Evolutionary conservation across 169 alveolate genomes (phyloP).

Genomic region (Plasmodium inui): DNA sequence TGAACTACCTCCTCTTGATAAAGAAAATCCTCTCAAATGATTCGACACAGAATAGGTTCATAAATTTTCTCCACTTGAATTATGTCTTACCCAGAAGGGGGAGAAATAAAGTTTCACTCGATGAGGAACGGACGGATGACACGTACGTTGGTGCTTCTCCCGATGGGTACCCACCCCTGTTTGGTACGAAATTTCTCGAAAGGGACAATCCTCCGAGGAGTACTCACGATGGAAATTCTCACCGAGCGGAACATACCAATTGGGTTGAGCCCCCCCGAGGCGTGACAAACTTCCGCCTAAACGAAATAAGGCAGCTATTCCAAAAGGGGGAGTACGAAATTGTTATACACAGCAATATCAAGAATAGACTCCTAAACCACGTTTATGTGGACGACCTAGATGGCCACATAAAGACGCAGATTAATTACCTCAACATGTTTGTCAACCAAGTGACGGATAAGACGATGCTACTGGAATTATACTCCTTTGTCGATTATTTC

Average conservation of each 20-base stretch:
- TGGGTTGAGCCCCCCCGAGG: not conserved
- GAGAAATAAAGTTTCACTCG: not conserved
- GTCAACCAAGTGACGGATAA: slow-evolving; percentile 16
- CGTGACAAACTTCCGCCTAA: not conserved
- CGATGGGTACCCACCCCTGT: not conserved
- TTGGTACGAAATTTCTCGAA: not conserved
- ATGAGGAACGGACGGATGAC: not conserved
- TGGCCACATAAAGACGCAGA: slow-evolving; percentile 1
- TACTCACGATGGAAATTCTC: not conserved
- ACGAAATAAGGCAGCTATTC: not conserved
- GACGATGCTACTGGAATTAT: not conserved
- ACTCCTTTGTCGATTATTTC: slow-evolving; percentile 27
- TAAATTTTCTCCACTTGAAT: slow-evolving; percentile 10
- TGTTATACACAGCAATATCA: slow-evolving; percentile 46
- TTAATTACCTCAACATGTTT: slow-evolving; percentile 58
- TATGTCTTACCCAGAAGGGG: not conserved
- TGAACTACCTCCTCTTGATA: slow-evolving; percentile 52
- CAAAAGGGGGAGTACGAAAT: slow-evolving; percentile 23
- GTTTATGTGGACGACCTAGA: slow-evolving; percentile 43
- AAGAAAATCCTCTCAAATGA: slow-evolving; percentile 27
- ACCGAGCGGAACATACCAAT: not conserved
- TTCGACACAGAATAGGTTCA: slow-evolving; percentile 10
- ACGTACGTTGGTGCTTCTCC: not conserved
- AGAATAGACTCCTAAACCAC: slow-evolving; percentile 44
- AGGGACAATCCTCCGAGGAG: not conserved